These are phyloP conservation scores for Sordariomycetes sp. DNA, from an alignment of 2,329 filamentous ascomycete species.

Conservation along the genomic window DNA sequence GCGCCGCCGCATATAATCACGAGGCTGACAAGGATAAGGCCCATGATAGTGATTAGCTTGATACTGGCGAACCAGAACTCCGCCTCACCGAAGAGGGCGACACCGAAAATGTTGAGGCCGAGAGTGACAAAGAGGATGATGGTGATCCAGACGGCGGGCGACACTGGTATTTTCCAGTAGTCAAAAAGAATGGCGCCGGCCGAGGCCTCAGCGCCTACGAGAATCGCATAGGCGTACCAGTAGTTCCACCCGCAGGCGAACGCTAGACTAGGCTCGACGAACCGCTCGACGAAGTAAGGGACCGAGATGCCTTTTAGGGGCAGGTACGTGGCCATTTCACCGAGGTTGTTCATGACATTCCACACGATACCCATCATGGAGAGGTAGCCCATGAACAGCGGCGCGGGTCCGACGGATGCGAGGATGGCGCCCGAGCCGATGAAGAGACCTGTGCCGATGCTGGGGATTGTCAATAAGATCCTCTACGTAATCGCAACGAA, in stretches of 20 bases:
- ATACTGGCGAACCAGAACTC: conserved; percentile 49
- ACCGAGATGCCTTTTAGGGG: conserved; percentile 43
- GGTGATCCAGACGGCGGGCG: conserved; percentile 44
- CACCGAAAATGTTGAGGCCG: conserved; percentile 41
- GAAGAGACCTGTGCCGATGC: conserved; percentile 52
- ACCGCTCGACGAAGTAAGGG: conserved; percentile 41
- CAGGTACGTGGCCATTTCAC: conserved; percentile 40
- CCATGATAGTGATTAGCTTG: conserved; percentile 45
- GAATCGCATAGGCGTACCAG: conserved; percentile 47
- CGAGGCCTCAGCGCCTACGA: conserved; percentile 43
- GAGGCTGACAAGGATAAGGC: conserved; percentile 40
- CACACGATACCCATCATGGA: conserved; percentile 40
- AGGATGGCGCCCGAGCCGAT: conserved; percentile 46
- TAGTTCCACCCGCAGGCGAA: conserved; percentile 49
- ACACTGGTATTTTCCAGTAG: conserved; percentile 42
- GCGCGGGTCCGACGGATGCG: conserved; percentile 44
- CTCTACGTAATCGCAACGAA: neutral
- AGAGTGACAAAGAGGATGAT: conserved; percentile 41
- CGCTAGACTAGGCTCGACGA: conserved; percentile 39
- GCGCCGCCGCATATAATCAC: conserved; percentile 44
- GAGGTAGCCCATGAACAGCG: conserved; percentile 56
- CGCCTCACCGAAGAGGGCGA: conserved; percentile 44
- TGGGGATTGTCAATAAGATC: conserved; percentile 10
- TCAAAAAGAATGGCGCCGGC: conserved; percentile 44
- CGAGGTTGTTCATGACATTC: conserved; percentile 39